Conservation (phyloP, 768 basidiomycete genomes). For the Rhizopogon salebrosus region DNA sequence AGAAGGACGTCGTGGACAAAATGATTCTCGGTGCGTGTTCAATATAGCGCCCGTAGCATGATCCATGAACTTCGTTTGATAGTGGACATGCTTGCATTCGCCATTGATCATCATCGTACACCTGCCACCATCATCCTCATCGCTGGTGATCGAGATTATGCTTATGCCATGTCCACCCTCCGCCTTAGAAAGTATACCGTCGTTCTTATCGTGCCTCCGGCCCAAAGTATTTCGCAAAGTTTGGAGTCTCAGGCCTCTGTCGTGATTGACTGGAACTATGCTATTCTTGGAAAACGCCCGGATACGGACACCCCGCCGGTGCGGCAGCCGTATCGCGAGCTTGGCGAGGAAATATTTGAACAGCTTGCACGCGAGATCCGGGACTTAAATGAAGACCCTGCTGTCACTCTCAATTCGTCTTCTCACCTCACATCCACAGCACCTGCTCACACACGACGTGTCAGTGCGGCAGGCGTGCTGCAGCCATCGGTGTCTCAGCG, state of each 20-base stretch:
- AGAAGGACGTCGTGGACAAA: conserved; percentile 39
- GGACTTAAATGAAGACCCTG: conserved; percentile 11
- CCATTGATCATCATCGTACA: conserved; percentile 51
- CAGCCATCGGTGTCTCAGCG: conserved; percentile 12
- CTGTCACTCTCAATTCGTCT: neutral
- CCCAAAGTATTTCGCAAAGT: conserved; percentile 33
- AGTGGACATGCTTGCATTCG: conserved; percentile 68
- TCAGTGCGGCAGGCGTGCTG: conserved; percentile 15
- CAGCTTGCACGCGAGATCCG: conserved; percentile 17
- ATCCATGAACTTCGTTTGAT: conserved; percentile 4
- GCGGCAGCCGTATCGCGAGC: conserved; percentile 20
- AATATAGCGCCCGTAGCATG: neutral
- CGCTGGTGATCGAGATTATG: conserved; percentile 65
- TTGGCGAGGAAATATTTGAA: conserved; percentile 15
- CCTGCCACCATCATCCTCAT: conserved; percentile 58
- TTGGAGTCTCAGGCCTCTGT: conserved; percentile 52
- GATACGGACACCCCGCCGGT: conserved; percentile 10
- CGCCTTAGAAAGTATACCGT: conserved; percentile 50
- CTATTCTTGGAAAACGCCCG: conserved; percentile 29
- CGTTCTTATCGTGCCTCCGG: conserved; percentile 41
- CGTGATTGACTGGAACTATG: conserved; percentile 45
- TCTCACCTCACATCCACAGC: conserved; percentile 2
- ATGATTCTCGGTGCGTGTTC: conserved; percentile 38
- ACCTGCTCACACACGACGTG: conserved; percentile 6
- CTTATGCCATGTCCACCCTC: conserved; percentile 54